Conservation (phyloP, 140 eudicot genomes). For the Cichorium intybus region DNA sequence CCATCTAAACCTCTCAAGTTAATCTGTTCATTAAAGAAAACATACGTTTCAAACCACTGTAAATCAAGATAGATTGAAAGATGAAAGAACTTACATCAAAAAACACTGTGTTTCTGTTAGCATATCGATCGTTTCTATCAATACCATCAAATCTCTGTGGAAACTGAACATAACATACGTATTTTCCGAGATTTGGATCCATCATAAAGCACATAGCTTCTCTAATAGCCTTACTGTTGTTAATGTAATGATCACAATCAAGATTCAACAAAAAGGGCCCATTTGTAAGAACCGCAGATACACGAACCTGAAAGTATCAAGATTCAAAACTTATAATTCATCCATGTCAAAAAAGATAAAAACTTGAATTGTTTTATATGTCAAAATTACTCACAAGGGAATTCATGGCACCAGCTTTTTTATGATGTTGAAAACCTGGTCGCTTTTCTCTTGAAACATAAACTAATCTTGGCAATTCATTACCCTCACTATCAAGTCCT, state of each 20-base stretch:
- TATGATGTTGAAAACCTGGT: constrained; percentile 98
- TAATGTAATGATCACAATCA: constrained; percentile 99
- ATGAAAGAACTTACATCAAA: constrained; percentile 76
- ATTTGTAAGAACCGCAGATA: constrained; percentile 98
- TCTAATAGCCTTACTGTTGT: constrained; percentile 94
- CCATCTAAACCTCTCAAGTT: constrained; percentile 99
- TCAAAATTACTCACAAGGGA: constrained; percentile 65
- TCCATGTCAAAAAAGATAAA: not conserved
- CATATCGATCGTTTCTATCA: constrained; percentile 97
- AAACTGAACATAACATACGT: constrained; percentile 97
- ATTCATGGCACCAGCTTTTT: constrained; percentile 99
- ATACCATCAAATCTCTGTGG: constrained; percentile 99
- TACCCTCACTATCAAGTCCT: constrained; percentile 92
- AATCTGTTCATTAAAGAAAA: constrained; percentile 43
- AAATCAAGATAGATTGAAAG: not conserved
- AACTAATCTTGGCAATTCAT: constrained; percentile 87
- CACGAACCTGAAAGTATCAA: constrained; percentile 75
- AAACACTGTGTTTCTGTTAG: constrained; percentile 97
- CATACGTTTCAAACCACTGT: too few relatives aligned
- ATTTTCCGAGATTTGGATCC: constrained; percentile 99
- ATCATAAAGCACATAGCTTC: constrained; percentile 99
- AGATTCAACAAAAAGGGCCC: constrained; percentile 99
- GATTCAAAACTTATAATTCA: constrained; percentile 5
- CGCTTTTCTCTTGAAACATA: constrained; percentile 99
- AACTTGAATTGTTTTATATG: not conserved